Conservation (phyloP, 176 grass and related monocot genomes). For the Bromus sterilis region DNA sequence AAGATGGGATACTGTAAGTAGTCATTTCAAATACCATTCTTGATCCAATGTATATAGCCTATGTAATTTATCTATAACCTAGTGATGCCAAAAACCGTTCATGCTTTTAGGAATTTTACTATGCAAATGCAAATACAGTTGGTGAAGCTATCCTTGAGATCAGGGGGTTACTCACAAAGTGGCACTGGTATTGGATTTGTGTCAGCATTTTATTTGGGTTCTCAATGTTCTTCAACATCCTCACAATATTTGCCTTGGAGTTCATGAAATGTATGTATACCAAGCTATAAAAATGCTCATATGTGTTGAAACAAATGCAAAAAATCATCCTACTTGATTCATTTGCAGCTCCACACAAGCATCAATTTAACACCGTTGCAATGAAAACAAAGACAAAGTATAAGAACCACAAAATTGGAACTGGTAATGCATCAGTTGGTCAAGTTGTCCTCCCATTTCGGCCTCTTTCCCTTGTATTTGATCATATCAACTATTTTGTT, state of each 20-base stretch:
- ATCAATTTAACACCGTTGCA: conserved; percentile 3
- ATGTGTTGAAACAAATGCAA: neutral
- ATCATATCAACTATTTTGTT: conserved; percentile 70
- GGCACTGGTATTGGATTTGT: conserved; percentile 75
- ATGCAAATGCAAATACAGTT: conserved; percentile 34
- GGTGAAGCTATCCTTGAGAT: conserved; percentile 58
- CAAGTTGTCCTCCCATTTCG: conserved; percentile 41
- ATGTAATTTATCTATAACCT: neutral
- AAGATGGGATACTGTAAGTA: conserved; percentile 68
- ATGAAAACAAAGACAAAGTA: conserved; percentile 13
- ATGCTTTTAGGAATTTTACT: conserved; percentile 40
- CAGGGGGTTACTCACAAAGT: conserved; percentile 50
- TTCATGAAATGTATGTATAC: conserved; percentile 49
- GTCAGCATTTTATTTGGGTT: conserved; percentile 46
- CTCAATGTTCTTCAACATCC: conserved; percentile 54
- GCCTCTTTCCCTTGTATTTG: conserved; percentile 62
- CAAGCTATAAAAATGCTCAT: neutral
- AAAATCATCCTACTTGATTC: neutral
- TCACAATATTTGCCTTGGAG: conserved; percentile 51
- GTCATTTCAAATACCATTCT: neutral
- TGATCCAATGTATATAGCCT: neutral
- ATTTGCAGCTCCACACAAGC: conserved; percentile 55
- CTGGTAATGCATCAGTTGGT: conserved; percentile 1
- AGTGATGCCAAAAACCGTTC: neutral
- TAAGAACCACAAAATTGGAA: neutral